Evolutionary conservation across 2,329 filamentous ascomycete genomes (phyloP), one percentile per base, ranked within the genome.

Genomic region (Pseudophaeomoniella oleicola): DNA sequence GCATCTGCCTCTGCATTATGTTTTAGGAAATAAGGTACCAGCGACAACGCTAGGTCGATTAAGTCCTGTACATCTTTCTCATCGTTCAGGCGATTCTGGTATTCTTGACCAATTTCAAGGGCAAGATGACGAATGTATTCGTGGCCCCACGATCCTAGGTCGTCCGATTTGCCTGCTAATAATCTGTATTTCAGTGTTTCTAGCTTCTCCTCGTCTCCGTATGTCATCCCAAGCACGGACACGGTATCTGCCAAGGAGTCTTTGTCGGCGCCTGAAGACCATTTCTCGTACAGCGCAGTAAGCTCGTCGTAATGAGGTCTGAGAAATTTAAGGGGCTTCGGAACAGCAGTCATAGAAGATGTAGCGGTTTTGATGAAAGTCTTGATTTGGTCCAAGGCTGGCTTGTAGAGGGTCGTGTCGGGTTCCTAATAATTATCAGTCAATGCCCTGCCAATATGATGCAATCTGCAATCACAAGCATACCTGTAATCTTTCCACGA

Each of bases 281-380:
- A 98, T 57, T 80, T 74, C 41, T 93, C 87, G 66, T 94, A 94
- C 17, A 87, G 67, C 58, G 81, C 81, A 44, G 81, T 81, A 54
- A 98, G 70, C 39, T 81, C 77, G 62, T 92, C 82, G 65, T 96
- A 98, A 62, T 98, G 88, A 48, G 88, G 90, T 66, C 90, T 77
- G 45, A 98, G 74, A 60, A 98, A 98, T 63, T 98, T 98, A 51
- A 98, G 72, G 19, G 90, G 90, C 64, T 98, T 98, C 16, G 92
- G 90, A 43, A 98, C 90, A 41, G 90, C 90, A 34, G 90, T 98
- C 90, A 98, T 98, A 32, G 92, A 98, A 41, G 87, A 96, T 47
- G 90, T 98, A 41, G 90, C 94, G 38, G 90, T 98, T 69, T 94
- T 96, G 70, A 98, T 98, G 56, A 85, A 92, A 53, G 79, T 85